Evolutionary conservation across 106 monocot species (phyloP).

Genomic region (Agapanthus africanus): DNA sequence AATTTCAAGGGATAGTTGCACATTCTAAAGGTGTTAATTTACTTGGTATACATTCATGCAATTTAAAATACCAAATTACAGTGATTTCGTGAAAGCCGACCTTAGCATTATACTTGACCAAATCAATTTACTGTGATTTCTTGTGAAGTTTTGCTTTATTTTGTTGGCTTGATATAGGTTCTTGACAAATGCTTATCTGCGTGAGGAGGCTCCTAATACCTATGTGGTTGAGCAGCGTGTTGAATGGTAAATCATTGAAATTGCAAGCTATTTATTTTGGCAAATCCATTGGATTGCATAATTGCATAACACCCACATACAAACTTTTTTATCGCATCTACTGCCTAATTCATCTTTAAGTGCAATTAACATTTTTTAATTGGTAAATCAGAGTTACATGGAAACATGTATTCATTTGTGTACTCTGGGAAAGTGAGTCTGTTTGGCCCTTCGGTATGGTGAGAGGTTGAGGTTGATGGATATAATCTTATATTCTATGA

Average conservation of each 20-base stretch:
- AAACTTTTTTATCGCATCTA: too few relatives aligned
- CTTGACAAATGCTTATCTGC: conserved; percentile 83
- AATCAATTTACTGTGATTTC: not conserved
- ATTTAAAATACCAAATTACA: too few relatives aligned
- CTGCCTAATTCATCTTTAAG: conserved; percentile 7
- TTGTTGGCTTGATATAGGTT: conserved; percentile 42
- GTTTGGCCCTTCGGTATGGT: not conserved
- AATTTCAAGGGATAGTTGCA: too few relatives aligned
- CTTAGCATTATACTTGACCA: too few relatives aligned
- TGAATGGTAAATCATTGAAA: conserved; percentile 67
- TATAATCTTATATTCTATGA: too few relatives aligned
- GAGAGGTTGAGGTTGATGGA: too few relatives aligned
- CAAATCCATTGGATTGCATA: too few relatives aligned
- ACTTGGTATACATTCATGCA: too few relatives aligned
- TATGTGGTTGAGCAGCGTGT: conserved; percentile 98
- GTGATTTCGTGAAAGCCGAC: too few relatives aligned
- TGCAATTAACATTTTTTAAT: not conserved
- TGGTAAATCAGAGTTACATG: not conserved
- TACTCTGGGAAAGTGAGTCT: not conserved
- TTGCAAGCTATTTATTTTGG: too few relatives aligned
- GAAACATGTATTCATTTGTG: not conserved
- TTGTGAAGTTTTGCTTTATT: not conserved
- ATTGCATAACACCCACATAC: too few relatives aligned
- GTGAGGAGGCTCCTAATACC: conserved; percentile 80
- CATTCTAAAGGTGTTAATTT: too few relatives aligned